Percentiles rank a stretch among this genome's conserved stretches.
phyloP scores from a whole-genome alignment of 2,329 filamentous ascomycete genomes.

The Erysiphe neolycopersici region DNA sequence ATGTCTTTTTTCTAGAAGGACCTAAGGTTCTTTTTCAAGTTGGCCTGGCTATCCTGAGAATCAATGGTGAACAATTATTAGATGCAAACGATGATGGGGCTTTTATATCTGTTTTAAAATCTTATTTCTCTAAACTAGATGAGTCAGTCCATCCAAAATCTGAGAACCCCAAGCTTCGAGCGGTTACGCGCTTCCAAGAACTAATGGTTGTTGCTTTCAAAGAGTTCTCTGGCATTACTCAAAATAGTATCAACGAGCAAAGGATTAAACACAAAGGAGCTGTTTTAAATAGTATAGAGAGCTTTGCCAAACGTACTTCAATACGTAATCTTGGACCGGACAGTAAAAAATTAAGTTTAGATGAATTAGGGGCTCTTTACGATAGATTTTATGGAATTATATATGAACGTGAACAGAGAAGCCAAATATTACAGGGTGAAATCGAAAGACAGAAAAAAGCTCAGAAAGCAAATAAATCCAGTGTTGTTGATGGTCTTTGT shows the following conservation, averaged over 20 bases:
- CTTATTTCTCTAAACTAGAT: conserved; percentile 77
- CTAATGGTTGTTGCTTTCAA: conserved; percentile 99
- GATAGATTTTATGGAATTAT: conserved; percentile 81
- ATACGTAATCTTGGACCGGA: conserved; percentile 89
- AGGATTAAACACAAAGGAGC: conserved; percentile 81
- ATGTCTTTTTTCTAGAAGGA: conserved; percentile 95
- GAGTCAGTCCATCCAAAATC: conserved; percentile 91
- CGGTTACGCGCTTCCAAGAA: conserved; percentile 89
- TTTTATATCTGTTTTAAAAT: conserved; percentile 88
- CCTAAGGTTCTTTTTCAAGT: conserved; percentile 96
- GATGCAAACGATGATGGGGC: conserved; percentile 86
- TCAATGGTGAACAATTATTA: conserved; percentile 86
- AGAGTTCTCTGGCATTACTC: conserved; percentile 87
- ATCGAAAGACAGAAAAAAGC: conserved; percentile 37
- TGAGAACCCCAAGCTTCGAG: conserved; percentile 78
- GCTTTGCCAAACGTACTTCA: conserved; percentile 85
- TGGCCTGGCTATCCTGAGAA: conserved; percentile 80
- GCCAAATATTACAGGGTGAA: conserved; percentile 52
- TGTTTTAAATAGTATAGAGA: conserved; percentile 88
- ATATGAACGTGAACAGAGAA: conserved; percentile 73
- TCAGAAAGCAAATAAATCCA: conserved; percentile 25
- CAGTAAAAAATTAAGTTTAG: conserved; percentile 65
- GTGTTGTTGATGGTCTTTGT: conserved; percentile 16
- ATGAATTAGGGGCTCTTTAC: conserved; percentile 74
- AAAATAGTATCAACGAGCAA: conserved; percentile 71